Percentiles rank a stretch among this genome's conserved stretches.
Conservation (phyloP, 768 basidiomycete species). For the Xanthoconium purpureum region DNA sequence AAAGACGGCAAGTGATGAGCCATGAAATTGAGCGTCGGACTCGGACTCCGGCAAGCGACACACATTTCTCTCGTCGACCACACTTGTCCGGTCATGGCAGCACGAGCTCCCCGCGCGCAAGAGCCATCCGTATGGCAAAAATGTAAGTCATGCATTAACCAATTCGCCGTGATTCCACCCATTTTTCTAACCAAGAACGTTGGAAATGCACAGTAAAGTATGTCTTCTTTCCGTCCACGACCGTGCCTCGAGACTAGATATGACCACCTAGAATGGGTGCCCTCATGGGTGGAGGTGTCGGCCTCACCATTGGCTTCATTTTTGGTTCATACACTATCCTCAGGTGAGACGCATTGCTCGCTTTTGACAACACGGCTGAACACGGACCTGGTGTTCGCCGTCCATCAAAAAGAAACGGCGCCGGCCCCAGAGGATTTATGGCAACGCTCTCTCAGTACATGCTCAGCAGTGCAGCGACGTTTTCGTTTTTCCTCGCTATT, state of each 20-base stretch:
- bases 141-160: conserved; percentile 42
- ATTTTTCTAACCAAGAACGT: conserved; percentile 11
- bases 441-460: conserved; percentile 97
- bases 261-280: conserved; percentile 75
- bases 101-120: conserved; percentile 37
- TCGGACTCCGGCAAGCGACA: not conserved
- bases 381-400: not conserved
- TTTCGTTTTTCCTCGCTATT: conserved; percentile 95
- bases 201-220: conserved; percentile 54
- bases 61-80: not conserved
- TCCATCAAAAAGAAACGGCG: conserved; percentile 66
- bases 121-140: conserved; percentile 76
- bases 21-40: conserved; percentile 1
- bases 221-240: conserved; percentile 16
- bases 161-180: not conserved
- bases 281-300: conserved; percentile 89
- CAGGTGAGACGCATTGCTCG: conserved; percentile 48
- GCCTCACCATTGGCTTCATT: conserved; percentile 95
- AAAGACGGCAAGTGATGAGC: conserved; percentile 44
- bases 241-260: conserved; percentile 1
- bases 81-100: conserved; percentile 21
- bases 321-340: conserved; percentile 93
- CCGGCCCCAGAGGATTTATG: conserved; percentile 85
- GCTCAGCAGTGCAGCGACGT: conserved; percentile 96
- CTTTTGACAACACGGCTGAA: conserved; percentile 5